A percentile compares a stretch with the other conserved stretches of the same genome.
These are phyloP conservation scores for Citeromyces matritensis DNA, from an alignment of 805 yeast species.

Conservation along the genomic window DNA sequence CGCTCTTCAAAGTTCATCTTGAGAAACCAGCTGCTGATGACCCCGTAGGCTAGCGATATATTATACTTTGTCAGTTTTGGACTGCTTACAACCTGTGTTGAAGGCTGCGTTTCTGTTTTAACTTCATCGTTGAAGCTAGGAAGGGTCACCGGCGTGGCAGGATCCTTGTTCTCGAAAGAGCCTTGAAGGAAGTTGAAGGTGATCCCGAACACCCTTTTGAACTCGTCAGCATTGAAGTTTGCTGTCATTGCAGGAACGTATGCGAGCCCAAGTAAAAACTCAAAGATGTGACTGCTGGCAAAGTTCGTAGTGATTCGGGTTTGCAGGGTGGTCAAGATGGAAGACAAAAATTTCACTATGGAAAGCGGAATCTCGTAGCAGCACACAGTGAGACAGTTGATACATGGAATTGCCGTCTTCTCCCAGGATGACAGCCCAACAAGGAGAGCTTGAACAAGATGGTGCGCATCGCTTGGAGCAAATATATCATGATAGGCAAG, in stretches of 20 bases:
- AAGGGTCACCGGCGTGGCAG: conserved; percentile 3
- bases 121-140: conserved; percentile 29
- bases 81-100: conserved; percentile 31
- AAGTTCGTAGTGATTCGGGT: conserved; percentile 56
- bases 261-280: conserved; percentile 53
- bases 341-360: conserved; percentile 49
- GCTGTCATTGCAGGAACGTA: conserved; percentile 53
- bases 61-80: conserved; percentile 46
- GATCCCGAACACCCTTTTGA: conserved; percentile 68
- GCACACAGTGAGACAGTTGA: conserved; percentile 61
- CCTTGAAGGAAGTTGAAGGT: conserved; percentile 69
- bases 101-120: conserved; percentile 36
- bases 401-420: conserved; percentile 60
- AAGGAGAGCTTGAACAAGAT: conserved; percentile 41
- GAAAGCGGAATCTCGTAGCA: conserved; percentile 72
- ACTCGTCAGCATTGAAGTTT: conserved; percentile 65
- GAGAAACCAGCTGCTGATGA: conserved; percentile 60
- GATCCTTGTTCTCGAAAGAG: conserved; percentile 29
- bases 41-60: conserved; percentile 46
- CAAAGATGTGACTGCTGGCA: conserved; percentile 62
- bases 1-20: conserved; percentile 47
- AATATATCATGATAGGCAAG: conserved; percentile 43
- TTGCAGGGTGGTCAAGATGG: conserved; percentile 61
- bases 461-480: conserved; percentile 45
- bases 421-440: conserved; percentile 63